Percentiles rank a stretch among this genome's conserved stretches.
These are phyloP conservation scores for Fraxinus excelsior DNA, from an alignment of 257 asterid species.

Conservation along the genomic window DNA sequence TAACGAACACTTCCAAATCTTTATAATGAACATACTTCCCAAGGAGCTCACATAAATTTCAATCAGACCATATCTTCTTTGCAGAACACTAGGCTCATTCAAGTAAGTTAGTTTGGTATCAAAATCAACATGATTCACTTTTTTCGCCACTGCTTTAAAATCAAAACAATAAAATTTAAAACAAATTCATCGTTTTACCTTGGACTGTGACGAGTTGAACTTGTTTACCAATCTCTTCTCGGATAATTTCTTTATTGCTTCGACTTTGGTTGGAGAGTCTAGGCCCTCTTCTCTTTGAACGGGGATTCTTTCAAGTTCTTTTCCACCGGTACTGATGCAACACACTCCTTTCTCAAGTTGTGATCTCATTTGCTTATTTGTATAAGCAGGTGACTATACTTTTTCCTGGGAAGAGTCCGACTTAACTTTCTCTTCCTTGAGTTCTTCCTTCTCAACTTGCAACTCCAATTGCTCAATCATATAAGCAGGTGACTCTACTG, in stretches of 20 bases:
- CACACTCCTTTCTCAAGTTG: not conserved
- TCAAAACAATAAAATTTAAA: too few species aligned
- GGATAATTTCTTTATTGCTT: slow-evolving; percentile 14
- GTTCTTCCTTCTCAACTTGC: slow-evolving; percentile 5
- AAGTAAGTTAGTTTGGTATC: too few species aligned
- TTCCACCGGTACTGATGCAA: slow-evolving; percentile 5
- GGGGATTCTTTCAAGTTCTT: slow-evolving; percentile 5
- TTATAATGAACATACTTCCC: too few species aligned
- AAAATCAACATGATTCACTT: too few species aligned
- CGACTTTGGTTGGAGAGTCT: slow-evolving; percentile 15
- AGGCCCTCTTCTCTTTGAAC: not conserved
- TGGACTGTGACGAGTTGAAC: too few species aligned
- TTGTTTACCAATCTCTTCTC: slow-evolving; percentile 6
- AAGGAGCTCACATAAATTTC: too few species aligned
- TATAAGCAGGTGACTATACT: slow-evolving; percentile 19
- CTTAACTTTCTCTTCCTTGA: too few species aligned
- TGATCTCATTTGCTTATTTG: not conserved
- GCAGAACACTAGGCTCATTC: too few species aligned
- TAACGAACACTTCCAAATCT: too few species aligned
- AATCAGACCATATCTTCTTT: too few species aligned
- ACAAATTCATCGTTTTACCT: too few species aligned
- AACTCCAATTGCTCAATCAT: slow-evolving; percentile 10
- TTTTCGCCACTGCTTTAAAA: too few species aligned
- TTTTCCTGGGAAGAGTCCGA: slow-evolving; percentile 23
- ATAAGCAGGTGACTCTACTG: slow-evolving; percentile 20